Evolutionary conservation across 352 stramenopile species (phyloP), one percentile per base, ranked within the genome.

Genomic region (Elongisporangium anandrum): DNA sequence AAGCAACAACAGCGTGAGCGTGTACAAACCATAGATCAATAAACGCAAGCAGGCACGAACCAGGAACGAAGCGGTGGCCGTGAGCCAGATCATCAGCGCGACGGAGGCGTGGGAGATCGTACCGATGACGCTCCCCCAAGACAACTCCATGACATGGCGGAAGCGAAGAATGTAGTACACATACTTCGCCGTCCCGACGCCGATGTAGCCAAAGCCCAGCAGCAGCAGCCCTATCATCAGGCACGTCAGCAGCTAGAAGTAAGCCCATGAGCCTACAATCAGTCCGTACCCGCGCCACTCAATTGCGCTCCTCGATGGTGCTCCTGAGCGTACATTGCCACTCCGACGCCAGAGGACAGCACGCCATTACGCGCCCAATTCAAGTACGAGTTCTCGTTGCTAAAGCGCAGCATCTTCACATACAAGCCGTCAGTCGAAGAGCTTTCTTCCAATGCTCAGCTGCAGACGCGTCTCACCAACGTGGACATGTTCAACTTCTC

Each of bases 111-210:
- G 85, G 57, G 83, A 91, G 66, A 85, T 82, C 48, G 85, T 83
- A 65, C 78, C 83, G 58, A 93, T 81, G 72, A 95, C 85, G 71
- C 83, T 95, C 65, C 68, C 69, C 83, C 83, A 93, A 66, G 83
- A 90, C 57, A 93, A 73, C 69, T 92, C 83, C 85, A 95, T 95
- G 47, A 92, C 73, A 54, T 92, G 79, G 61, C 85, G 83, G 69
- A 92, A 95, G 61, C 85, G 85, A 60, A 93, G 70, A 63, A 95
- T 90, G 69, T 95, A 95, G 76, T 90, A 92, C 73, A 95, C 91
- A 78, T 95, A 95, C 77, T 95, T 95, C 61, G 79, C 73, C 45
- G 83, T 92, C 56, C 85, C 85, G 52, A 93, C 85, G 56, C 85
- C 85, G 72, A 95, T 93, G 70, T 93, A 95, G 56, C 85, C 85